Evolutionary conservation across 306 rosid species (phyloP).

Genomic region (Senna siamea): DNA sequence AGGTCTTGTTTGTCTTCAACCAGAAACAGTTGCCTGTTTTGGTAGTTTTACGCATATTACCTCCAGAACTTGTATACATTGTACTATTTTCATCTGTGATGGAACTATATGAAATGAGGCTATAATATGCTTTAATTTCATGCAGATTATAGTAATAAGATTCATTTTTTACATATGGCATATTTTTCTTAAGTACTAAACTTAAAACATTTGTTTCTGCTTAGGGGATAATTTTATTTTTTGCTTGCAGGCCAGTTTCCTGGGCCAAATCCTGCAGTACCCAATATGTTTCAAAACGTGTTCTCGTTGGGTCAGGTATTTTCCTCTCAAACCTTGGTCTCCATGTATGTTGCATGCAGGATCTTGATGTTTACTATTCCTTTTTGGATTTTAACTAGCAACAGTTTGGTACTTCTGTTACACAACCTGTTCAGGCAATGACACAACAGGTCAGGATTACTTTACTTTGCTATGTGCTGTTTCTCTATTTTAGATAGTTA

Average conservation of each 20-base stretch:
- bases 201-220: slow-evolving; percentile 4
- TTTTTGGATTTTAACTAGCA: slow-evolving; percentile 22
- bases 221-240: slow-evolving; percentile 25
- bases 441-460: slow-evolving; percentile 62
- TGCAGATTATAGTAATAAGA: slow-evolving; percentile 35
- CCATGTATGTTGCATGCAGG: not conserved
- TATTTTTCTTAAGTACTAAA: not conserved
- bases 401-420: slow-evolving; percentile 65
- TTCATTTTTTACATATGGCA: slow-evolving; percentile 20
- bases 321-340: not conserved
- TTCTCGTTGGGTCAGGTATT: slow-evolving; percentile 66
- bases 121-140: slow-evolving; percentile 33
- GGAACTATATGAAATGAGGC: slow-evolving; percentile 39
- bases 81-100: slow-evolving; percentile 38
- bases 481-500: not conserved
- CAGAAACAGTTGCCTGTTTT: slow-evolving; percentile 59
- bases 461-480: not conserved
- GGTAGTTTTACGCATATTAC: slow-evolving; percentile 69
- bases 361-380: not conserved
- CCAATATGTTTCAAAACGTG: slow-evolving; percentile 68
- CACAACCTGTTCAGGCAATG: slow-evolving; percentile 71
- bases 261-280: slow-evolving; percentile 56
- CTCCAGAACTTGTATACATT: slow-evolving; percentile 48
- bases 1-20: slow-evolving; percentile 74
- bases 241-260: slow-evolving; percentile 60